Conservation (phyloP, 1,139 yeast genomes). For the Scheffersomyces illinoinensis region DNA sequence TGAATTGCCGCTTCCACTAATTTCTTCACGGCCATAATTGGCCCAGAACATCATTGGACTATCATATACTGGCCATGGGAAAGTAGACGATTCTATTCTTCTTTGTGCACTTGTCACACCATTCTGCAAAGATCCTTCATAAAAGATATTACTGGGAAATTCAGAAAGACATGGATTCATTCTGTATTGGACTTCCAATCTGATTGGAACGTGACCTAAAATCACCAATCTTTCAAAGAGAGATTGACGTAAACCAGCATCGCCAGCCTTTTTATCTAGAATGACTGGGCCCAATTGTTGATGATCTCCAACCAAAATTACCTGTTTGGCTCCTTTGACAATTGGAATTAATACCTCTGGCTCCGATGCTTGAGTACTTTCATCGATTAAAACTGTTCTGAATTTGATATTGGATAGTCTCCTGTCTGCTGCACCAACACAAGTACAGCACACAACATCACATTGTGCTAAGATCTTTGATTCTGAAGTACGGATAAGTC, state of each 20-base stretch:
- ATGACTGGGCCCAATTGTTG: constrained; percentile 94
- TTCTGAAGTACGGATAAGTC: constrained; percentile 50
- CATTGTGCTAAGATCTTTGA: constrained; percentile 52
- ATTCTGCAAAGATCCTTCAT: constrained; percentile 89
- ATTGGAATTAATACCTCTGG: constrained; percentile 90
- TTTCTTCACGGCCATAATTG: constrained; percentile 85
- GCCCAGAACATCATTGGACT: constrained; percentile 97
- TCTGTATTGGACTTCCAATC: constrained; percentile 91
- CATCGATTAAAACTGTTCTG: constrained; percentile 83
- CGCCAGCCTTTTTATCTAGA: constrained; percentile 74
- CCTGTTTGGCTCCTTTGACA: constrained; percentile 86
- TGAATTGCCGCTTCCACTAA: constrained; percentile 82
- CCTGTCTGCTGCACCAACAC: constrained; percentile 87
- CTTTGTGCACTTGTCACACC: constrained; percentile 84
- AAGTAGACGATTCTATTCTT: constrained; percentile 51
- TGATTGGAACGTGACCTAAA: constrained; percentile 83
- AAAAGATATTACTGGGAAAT: constrained; percentile 89
- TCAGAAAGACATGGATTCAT: constrained; percentile 91
- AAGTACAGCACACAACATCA: constrained; percentile 86
- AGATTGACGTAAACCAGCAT: constrained; percentile 84
- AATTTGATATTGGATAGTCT: constrained; percentile 58
- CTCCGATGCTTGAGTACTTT: constrained; percentile 91
- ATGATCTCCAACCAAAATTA: constrained; percentile 90
- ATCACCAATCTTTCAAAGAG: constrained; percentile 81
- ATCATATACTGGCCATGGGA: constrained; percentile 88